Conservation (phyloP, 2,329 filamentous ascomycete species). For the Grosmannia serpens region DNA sequence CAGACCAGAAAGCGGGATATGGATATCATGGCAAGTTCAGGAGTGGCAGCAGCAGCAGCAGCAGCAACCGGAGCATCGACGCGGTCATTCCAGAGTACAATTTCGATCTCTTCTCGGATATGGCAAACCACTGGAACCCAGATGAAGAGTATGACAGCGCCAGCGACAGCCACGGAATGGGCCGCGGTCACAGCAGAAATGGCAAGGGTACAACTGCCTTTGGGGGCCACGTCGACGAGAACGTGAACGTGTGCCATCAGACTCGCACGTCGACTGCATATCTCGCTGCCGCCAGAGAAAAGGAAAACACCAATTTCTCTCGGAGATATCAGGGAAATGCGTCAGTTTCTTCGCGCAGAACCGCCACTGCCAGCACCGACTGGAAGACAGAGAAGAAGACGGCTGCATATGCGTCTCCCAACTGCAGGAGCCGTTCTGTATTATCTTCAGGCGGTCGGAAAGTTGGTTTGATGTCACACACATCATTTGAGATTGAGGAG, state of each 20-base stretch:
- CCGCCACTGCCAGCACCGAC: not conserved
- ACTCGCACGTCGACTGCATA: not conserved
- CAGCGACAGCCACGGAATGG: not conserved
- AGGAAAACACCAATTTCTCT: not conserved
- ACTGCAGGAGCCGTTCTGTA: not conserved
- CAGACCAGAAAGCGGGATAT: not conserved
- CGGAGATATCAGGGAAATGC: too few species aligned
- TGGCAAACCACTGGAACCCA: not conserved
- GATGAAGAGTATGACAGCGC: not conserved
- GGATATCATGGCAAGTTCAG: not conserved
- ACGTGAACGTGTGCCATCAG: not conserved
- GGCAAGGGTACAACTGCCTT: not conserved
- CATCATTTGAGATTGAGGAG: conserved; percentile 7
- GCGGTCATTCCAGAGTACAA: conserved; percentile 5
- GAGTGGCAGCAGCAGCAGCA: not conserved
- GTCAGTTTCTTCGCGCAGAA: not conserved
- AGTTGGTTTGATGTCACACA: not conserved
- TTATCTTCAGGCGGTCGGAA: not conserved
- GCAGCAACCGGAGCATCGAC: not conserved
- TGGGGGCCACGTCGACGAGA: not conserved
- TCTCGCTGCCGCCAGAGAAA: too few species aligned
- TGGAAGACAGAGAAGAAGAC: not conserved
- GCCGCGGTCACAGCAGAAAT: not conserved
- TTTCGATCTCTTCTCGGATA: conserved; percentile 9
- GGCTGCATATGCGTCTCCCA: not conserved